Base-by-base conservation (phyloP, 805 yeast genomes). In the Metschnikowia amazonensis region DNA sequence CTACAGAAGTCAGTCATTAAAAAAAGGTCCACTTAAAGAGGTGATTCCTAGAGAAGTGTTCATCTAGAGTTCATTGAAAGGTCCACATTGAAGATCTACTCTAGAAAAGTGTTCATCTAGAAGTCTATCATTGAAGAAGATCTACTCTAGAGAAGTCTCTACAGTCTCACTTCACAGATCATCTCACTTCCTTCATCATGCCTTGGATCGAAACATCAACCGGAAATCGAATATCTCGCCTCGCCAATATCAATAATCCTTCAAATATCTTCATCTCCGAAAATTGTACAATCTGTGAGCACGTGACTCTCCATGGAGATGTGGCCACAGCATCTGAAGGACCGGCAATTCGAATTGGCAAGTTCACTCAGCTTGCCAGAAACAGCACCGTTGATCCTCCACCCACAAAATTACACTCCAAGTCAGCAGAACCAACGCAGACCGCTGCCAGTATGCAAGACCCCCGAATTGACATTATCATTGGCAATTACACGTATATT, bases 121-220 rank as follows among this genome's bases (percentile, higher is more conserved):
- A n/a, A n/a, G n/a, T n/a, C n/a, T n/a, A n/a, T n/a, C n/a, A n/a
- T n/a, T n/a, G n/a, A n/a, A n/a, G n/a, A n/a, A n/a, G n/a, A n/a
- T n/a, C n/a, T n/a, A n/a, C n/a, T n/a, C n/a, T n/a, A n/a, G n/a
- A n/a, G n/a, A n/a, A n/a, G n/a, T n/a, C n/a, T n/a, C n/a, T n/a
- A n/a, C n/a, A n/a, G n/a, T n/a, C n/a, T n/a, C n/a, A n/a, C n/a
- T n/a, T n/a, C n/a, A n/a, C n/a, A n/a, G n/a, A n/a, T n/a, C n/a
- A n/a, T n/a, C n/a, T n/a, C n/a, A n/a, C n/a, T n/a, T n/a, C n/a
- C n/a, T n/a, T n/a, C n/a, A n/a, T 13, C 31, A 28, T 41, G 44
- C 27, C 47, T 14, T 76, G 76, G 76, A 62, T 75, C 3, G 81
- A 77, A 48, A 79, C 84, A 0, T 55, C 68, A 3, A 66, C 76